Evolutionary conservation across 768 basidiomycete species (phyloP), one percentile per base, ranked within the genome.

Genomic region (Termitomyces sp.): DNA sequence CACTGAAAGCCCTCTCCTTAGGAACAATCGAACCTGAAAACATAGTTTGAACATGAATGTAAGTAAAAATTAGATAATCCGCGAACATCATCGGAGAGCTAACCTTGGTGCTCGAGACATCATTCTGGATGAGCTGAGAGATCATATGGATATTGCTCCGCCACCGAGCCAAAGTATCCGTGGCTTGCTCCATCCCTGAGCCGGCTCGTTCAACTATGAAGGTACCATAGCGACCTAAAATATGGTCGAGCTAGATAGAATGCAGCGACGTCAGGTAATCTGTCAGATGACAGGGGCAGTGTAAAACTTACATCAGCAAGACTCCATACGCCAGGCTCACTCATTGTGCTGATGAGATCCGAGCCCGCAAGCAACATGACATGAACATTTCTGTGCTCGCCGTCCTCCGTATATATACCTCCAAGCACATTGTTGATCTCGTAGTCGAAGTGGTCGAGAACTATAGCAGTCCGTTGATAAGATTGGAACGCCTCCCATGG

Each of bases 331-430:
- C 97, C 96, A 30, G 97, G 97, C 75, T 98, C 95, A 64, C 91
- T 92, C 89, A 99, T 98, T 30, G 95, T 97, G 67, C 92, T 87
- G 72, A 98, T 98, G 66, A 99, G 79, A 75, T 99, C 97, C 12
- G 92, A 95, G n/a, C 97, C 97, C 5, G 97, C 97, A 55, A 99
- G 84, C 44, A 99, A 84, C 89, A 98, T 92, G 64, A 98, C 81
- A 62, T 87, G 87, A 63, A 91, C 87, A 68, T 81, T 76, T 61
- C 88, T 83, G 66, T 81, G 83, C 76, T 92, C 83, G 54, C 90
- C 88, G 69, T 88, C 87, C 64, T 83, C 80, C 4, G 86, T 86
- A 24, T 78, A 75, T 33, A 93, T 84, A 48, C 95, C 96, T 6
- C 94, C 93, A 24, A 88, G 76, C 41, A 87, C 79, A 6, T 82